These are phyloP conservation scores for Coelastrella sp. DNA, from an alignment of 139 green algal genomes.

Conservation along the genomic window DNA sequence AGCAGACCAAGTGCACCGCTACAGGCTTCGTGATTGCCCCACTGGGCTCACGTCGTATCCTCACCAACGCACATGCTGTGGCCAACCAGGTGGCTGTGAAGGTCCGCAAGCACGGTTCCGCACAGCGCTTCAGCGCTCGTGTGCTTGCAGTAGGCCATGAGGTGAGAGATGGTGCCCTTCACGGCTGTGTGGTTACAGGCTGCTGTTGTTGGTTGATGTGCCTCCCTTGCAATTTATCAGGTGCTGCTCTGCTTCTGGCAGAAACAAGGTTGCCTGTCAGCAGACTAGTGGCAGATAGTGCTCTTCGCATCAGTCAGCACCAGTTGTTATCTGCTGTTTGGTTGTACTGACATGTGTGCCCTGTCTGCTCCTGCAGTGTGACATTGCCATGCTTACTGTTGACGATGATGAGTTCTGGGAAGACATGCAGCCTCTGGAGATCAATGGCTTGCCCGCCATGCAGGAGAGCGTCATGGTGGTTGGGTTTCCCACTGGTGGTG, in stretches of 20 bases:
- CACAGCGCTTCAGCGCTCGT: slow-evolving; percentile 89
- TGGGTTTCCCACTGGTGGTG: slow-evolving; percentile 78
- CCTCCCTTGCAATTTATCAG: too few species aligned
- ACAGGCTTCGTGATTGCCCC: slow-evolving; percentile 76
- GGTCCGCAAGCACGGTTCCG: slow-evolving; percentile 79
- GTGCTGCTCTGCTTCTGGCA: too few species aligned
- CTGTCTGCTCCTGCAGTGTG: slow-evolving; percentile 81
- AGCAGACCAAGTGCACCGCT: slow-evolving; percentile 66
- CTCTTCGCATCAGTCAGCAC: too few species aligned
- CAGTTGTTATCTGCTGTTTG: background rate
- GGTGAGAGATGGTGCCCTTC: slow-evolving; percentile 1
- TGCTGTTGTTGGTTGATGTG: too few species aligned
- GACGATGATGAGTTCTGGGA: slow-evolving; percentile 92
- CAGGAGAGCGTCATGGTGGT: slow-evolving; percentile 77
- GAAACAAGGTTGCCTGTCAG: too few species aligned
- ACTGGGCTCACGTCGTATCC: slow-evolving; percentile 60
- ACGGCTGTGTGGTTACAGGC: background rate
- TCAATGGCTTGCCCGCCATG: slow-evolving; percentile 73
- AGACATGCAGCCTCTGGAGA: slow-evolving; percentile 78
- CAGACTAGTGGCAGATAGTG: too few species aligned
- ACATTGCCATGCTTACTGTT: slow-evolving; percentile 95
- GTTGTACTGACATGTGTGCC: background rate
- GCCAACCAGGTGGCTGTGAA: slow-evolving; percentile 64
- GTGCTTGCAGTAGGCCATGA: slow-evolving; percentile 92
- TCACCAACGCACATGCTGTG: slow-evolving; percentile 82